Base-by-base conservation (phyloP, 108 stramenopile genomes). In the Craspedostauros australis region DNA sequence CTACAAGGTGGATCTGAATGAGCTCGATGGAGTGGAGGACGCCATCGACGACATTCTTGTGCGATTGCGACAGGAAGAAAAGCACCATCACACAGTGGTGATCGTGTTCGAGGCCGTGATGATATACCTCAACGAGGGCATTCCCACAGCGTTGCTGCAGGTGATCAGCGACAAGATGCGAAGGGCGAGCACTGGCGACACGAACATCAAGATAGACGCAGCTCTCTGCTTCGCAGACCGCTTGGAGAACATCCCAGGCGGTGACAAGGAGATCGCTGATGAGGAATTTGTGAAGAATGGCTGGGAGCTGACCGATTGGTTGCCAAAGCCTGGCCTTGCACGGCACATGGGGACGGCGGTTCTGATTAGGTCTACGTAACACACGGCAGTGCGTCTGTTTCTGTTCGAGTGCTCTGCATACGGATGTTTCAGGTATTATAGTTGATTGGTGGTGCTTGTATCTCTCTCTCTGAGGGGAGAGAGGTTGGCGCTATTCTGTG, bases 91-190 rank as follows among this genome's bases (percentile, higher is more conserved):
- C 18, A 82, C 72, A 11, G 69, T 88, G 50, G 40, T 62, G 23
- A 60, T 84, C 46, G 18, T 88, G 6, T 75, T 82, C 50, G 86
- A 88, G 53, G 86, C 80, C 1, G 86, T 88, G 30, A 72, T 88
- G 72, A 88, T 88, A 34, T 88, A 80, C 62, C 63, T 88, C 16
- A 60, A 88, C 46, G 66, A 74, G 16, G 82, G 75, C 19, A 38
- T 79, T 27, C 86, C 82, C 0, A 65, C 61, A 50, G 34, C 64
- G 1, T 42, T 86, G 16, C 62, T 86, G 28, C 49, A 67, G 15
- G 40, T 72, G 22, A 47, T 74, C 33, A 62, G 37, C 3, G 39
- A 54, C 39, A 41, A 36, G 18, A 39, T 24, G 25, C 21, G 21
- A 24, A 55, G 33, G n/a, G 57, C 50, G 0, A 51, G 64, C 2